Conservation (phyloP, 2,329 filamentous ascomycete species). For the Calonectria pteridis region DNA sequence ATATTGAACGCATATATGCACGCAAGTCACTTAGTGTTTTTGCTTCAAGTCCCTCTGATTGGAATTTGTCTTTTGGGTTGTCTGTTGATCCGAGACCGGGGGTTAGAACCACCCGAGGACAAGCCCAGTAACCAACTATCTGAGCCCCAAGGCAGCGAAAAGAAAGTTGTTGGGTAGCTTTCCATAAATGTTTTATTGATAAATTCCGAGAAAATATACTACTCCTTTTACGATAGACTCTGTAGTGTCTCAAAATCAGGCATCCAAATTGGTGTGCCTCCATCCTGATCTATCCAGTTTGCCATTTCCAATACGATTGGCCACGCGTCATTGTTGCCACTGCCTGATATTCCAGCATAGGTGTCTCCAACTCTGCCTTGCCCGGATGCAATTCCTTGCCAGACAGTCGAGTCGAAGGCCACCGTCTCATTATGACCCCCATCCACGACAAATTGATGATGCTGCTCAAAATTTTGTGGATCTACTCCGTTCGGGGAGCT, state of each 20-base stretch:
- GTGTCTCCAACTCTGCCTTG: background rate
- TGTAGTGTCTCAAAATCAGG: slow-evolving; percentile 7
- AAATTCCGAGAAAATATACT: background rate
- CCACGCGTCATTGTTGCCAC: background rate
- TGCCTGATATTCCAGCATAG: background rate
- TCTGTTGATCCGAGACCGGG: slow-evolving; percentile 13
- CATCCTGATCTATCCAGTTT: slow-evolving; percentile 6
- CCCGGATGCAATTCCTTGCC: background rate
- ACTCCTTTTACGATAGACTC: background rate
- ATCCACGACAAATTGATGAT: background rate
- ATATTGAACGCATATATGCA: slow-evolving; percentile 19
- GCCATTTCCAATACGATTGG: background rate
- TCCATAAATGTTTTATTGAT: background rate
- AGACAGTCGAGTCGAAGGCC: too few relatives aligned
- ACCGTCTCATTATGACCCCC: background rate
- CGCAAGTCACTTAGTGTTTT: slow-evolving; percentile 12
- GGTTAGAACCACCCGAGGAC: slow-evolving; percentile 9
- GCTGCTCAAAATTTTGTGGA: background rate
- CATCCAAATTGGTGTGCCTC: background rate
- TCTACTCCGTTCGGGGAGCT: background rate
- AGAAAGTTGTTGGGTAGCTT: background rate
- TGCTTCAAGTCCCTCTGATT: slow-evolving; percentile 14
- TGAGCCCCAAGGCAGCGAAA: background rate
- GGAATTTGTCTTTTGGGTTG: slow-evolving; percentile 13
- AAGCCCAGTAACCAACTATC: background rate